Base-by-base conservation (phyloP, 768 basidiomycete species). In the Tremella fuciformis region DNA sequence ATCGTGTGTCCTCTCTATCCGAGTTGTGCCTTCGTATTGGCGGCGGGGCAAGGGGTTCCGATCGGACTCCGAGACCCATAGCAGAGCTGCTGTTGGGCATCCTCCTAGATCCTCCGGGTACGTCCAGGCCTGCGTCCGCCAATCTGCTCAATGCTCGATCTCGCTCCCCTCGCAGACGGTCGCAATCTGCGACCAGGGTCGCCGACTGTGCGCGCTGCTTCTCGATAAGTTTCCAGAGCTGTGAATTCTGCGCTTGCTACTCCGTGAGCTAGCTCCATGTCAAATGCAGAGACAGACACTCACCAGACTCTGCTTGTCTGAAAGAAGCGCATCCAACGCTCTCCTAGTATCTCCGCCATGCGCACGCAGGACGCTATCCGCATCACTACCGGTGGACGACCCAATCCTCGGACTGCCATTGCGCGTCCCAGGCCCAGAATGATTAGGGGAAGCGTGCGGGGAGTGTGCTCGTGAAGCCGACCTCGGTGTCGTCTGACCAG, bases 181-280 rank as follows among this genome's bases (percentile, higher is more conserved):
- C 91, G 44, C 90, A 81, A 67, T 94, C 90, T 78, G 88, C 88
- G 74, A 87, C 80, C 55, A 89, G 83, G 57, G 87, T 85, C 59
- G 83, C 84, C 72, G 88, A 88, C n/a, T 85, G 88, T 19, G 84
- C 77, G 55, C 89, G 83, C 76, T 92, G 89, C 75, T 91, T 93
- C 81, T 93, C 90, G 72, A 94, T 86, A 62, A 93, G 83, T 77
- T 92, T 93, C 92, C 92, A 94, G 19, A 94, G 84, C 78, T 93
- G 90, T 15, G 85, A 79, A 74, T 94, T 94, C 80, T 94, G 91
- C 3, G 84, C 78, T 11, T 87, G 67, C 66, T 66, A 42, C 21
- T 18, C 25, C 21, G n/a, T 22, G 22, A 22, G n/a, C 42, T 18
- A 15, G n/a, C n/a, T 46, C 6, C 42, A 18, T 15, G 3, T 26